These are phyloP conservation scores for Suhomyces faveliae DNA, from an alignment of 805 yeast species.

Conservation along the genomic window DNA sequence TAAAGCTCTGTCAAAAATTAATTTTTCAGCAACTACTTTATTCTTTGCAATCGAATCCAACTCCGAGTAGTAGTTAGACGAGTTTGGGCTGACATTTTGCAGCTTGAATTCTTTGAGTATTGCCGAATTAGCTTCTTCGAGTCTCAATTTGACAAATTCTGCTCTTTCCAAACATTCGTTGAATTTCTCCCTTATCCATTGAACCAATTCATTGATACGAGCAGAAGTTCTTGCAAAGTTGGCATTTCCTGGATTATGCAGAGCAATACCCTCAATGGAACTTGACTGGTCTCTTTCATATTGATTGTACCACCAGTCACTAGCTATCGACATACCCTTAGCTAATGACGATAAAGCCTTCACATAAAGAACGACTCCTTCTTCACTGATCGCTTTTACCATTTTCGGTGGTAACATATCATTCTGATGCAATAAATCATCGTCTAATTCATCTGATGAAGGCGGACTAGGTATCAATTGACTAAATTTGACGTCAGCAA, in stretches of 20 bases:
- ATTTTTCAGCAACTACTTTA: constrained; percentile 68
- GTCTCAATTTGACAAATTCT: constrained; percentile 63
- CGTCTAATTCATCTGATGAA: constrained; percentile 41
- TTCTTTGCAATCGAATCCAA: neutral
- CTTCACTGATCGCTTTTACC: constrained; percentile 66
- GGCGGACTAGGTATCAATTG: constrained; percentile 80
- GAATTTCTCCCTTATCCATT: constrained; percentile 87
- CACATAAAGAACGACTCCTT: constrained; percentile 81
- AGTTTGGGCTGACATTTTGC: constrained; percentile 1
- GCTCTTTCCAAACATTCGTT: constrained; percentile 89
- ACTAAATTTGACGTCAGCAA: constrained; percentile 86
- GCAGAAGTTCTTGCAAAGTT: constrained; percentile 19
- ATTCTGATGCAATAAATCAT: constrained; percentile 35
- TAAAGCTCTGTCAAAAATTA: constrained; percentile 88
- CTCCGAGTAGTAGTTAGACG: neutral
- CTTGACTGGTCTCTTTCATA: constrained; percentile 9
- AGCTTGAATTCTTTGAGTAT: constrained; percentile 17
- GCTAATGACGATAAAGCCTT: constrained; percentile 81
- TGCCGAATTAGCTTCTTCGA: constrained; percentile 48
- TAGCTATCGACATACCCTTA: constrained; percentile 80
- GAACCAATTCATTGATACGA: constrained; percentile 68
- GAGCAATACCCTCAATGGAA: constrained; percentile 12
- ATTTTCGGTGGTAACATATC: constrained; percentile 56
- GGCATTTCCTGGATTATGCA: neutral
- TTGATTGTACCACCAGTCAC: constrained; percentile 81